Conservation (phyloP, 31 red algal genomes). For the Pterothamnion heteromorphum region DNA sequence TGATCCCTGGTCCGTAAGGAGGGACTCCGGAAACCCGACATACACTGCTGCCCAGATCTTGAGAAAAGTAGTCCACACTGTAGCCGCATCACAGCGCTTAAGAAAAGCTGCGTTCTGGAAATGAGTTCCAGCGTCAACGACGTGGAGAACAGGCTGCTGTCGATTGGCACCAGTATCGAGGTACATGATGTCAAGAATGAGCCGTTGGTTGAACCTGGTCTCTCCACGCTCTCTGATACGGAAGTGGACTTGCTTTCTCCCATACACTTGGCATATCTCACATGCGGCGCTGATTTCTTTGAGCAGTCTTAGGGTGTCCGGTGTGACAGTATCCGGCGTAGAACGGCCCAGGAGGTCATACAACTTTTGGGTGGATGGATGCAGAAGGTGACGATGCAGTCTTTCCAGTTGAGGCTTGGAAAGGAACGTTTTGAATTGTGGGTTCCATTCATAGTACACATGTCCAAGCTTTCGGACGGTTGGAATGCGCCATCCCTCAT, state of each 20-base stretch:
- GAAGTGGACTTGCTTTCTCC: not conserved
- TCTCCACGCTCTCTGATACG: not conserved
- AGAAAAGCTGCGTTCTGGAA: not conserved
- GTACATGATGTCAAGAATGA: constrained; percentile 27
- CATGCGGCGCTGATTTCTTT: not conserved
- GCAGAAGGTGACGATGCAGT: constrained; percentile 1
- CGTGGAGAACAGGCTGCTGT: not conserved
- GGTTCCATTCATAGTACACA: constrained; percentile 14
- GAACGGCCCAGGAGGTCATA: not conserved
- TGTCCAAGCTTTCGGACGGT: constrained; percentile 30
- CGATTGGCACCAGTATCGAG: not conserved
- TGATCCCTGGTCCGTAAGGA: not conserved
- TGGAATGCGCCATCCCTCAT: constrained; percentile 20
- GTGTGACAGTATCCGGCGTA: not conserved
- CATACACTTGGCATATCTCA: constrained; percentile 19
- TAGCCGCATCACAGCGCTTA: not conserved
- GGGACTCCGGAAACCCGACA: not conserved
- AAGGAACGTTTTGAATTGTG: not conserved
- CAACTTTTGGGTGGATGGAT: not conserved
- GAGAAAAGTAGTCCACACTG: not conserved
- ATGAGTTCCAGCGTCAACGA: not conserved
- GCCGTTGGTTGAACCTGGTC: constrained; percentile 3
- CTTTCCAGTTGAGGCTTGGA: not conserved
- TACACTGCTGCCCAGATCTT: not conserved
- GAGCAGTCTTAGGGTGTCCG: not conserved